Evolutionary conservation across 2,329 filamentous ascomycete genomes (phyloP), one percentile per base, ranked within the genome.

Genomic region (Chrysoporthe puriensis): DNA sequence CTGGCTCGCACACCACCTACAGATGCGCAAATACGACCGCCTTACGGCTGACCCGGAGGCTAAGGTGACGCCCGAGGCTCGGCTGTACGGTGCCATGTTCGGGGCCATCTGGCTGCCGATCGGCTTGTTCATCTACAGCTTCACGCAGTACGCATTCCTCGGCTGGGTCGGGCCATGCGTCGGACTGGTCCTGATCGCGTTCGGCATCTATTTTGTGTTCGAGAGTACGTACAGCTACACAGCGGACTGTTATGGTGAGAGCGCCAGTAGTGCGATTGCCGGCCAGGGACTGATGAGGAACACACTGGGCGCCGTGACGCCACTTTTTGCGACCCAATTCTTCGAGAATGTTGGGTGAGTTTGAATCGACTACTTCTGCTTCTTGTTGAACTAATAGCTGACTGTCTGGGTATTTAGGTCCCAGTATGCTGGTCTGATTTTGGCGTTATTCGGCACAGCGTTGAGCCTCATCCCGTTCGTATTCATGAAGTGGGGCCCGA

Each of bases 221-320:
- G 73, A 74, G 71, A 70, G 67, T 63, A 74, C 72, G 3, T 85
- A 85, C 73, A 80, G 77, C 8, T 85, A 84, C 72, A 85, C 83
- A 0, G 80, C 83, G 5, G 83, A 85, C 71, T 85, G 83, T 73
- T 85, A 85, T 67, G 83, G 83, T 26, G 79, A 81, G 66, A 72
- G 69, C 57, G 71, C 73, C 4, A 72, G 71, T 6, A 73, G 72
- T 3, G 73, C 73, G 26, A 84, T 85, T 63, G 84, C 84, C 1
- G 83, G 82, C 1, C 83, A 85, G 73, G 82, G 83, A 26, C 77
- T 85, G 65, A 82, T 85, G 80, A 77, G 84, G 21, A 86, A 85
- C 70, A 84, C 82, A 0, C 80, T 85, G 1, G 84, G 84, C 56
- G 84, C 83, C 2, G 81, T 85, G 0, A 83, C 83, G 34, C 84